These are phyloP conservation scores for Sophora flavescens DNA, from an alignment of 306 rosid genomes.

Conservation along the genomic window DNA sequence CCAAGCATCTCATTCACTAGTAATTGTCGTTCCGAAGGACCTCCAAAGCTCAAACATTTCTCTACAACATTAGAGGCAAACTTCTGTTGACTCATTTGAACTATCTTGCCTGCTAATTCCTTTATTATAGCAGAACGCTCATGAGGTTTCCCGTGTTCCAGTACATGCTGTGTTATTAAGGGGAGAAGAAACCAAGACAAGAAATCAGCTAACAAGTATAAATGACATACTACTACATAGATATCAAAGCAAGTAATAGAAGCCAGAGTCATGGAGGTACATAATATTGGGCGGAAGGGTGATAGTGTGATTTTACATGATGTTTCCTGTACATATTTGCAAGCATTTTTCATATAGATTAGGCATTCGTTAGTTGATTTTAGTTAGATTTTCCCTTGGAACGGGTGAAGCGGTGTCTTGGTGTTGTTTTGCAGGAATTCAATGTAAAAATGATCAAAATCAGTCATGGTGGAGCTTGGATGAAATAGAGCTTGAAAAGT, in stretches of 20 bases:
- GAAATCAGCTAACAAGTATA: conserved; percentile 21
- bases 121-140: conserved; percentile 89
- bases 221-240: background rate
- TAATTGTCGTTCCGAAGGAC: conserved; percentile 83
- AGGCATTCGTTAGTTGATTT: too few species aligned
- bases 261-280: background rate
- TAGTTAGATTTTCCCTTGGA: too few species aligned
- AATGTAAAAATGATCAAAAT: too few species aligned
- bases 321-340: too few species aligned
- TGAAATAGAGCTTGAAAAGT: too few species aligned
- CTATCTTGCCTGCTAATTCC: conserved; percentile 90
- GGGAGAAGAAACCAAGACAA: background rate
- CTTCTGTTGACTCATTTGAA: conserved; percentile 92
- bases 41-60: conserved; percentile 89
- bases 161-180: conserved; percentile 69
- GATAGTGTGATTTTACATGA: too few species aligned
- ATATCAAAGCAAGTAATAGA: background rate
- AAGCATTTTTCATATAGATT: too few species aligned
- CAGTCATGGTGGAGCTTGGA: too few species aligned
- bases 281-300: background rate
- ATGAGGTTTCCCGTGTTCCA: conserved; percentile 92
- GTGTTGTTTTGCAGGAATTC: too few species aligned
- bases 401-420: too few species aligned
- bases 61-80: conserved; percentile 94
- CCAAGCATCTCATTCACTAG: conserved; percentile 97